Evolutionary conservation across 1,284 basidiomycete species (phyloP).

Genomic region (Tetrapyrgos nigripes): DNA sequence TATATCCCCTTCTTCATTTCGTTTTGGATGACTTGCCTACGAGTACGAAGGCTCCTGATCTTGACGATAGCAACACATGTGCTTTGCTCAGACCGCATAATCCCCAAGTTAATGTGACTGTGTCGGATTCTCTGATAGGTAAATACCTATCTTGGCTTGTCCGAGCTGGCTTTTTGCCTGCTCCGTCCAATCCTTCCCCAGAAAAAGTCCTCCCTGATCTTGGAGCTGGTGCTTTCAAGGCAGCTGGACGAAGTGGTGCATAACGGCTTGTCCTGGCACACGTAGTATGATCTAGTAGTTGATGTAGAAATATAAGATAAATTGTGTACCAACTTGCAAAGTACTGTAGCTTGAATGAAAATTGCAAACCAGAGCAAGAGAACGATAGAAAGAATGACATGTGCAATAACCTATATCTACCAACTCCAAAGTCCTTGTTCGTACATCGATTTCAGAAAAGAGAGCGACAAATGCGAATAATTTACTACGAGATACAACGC

Average conservation of each 20-base stretch:
- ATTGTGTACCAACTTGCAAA: too few relatives aligned
- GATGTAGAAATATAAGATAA: too few relatives aligned
- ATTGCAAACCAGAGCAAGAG: too few relatives aligned
- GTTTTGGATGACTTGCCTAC: conserved; percentile 98
- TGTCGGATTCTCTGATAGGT: conserved; percentile 82
- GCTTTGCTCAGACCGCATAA: conserved; percentile 63
- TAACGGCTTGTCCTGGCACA: conserved; percentile 22
- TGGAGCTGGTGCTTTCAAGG: conserved; percentile 43
- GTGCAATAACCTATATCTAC: too few relatives aligned
- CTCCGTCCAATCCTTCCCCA: conserved; percentile 49
- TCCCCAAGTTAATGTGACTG: conserved; percentile 58
- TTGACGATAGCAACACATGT: conserved; percentile 88
- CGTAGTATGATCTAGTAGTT: too few relatives aligned
- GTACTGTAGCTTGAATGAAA: too few relatives aligned
- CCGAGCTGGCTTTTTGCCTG: conserved; percentile 83
- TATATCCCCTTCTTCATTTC: conserved; percentile 97
- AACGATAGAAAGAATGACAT: too few relatives aligned
- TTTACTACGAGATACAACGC: background rate
- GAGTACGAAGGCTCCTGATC: conserved; percentile 92
- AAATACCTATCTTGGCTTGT: conserved; percentile 96
- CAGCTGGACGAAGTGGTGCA: conserved; percentile 52
- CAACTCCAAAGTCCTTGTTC: too few relatives aligned
- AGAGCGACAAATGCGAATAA: background rate
- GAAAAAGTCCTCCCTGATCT: conserved; percentile 54
- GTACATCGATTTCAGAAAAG: too few relatives aligned